A percentile compares a stretch with the other conserved stretches of the same genome.
Conservation (phyloP, 768 basidiomycete species). For the Pholiota conissans region DNA sequence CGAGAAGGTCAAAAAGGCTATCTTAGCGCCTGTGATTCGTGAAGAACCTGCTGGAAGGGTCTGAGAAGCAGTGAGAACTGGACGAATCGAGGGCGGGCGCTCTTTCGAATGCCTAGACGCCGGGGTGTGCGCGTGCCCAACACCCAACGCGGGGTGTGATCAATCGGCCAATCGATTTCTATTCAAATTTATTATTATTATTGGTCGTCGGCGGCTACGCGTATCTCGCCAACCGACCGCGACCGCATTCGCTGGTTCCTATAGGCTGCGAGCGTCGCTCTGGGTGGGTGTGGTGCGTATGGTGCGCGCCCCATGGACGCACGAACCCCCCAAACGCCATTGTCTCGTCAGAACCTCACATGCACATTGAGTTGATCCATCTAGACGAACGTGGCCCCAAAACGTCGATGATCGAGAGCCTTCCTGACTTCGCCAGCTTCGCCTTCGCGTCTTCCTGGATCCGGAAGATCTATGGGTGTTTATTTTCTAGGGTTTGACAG, state of each 20-base stretch:
- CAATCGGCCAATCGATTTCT: background rate
- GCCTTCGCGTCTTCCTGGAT: background rate
- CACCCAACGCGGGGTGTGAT: background rate
- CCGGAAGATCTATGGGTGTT: background rate
- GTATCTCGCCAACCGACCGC: background rate
- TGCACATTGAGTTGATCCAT: too few relatives aligned
- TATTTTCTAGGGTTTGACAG: background rate
- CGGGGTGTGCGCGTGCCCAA: background rate
- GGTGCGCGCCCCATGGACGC: background rate
- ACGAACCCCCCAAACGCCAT: background rate
- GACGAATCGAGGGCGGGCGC: background rate
- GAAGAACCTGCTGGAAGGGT: too few relatives aligned
- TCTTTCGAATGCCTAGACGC: background rate
- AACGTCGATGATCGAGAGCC: too few relatives aligned
- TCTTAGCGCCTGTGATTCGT: background rate
- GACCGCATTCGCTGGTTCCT: background rate
- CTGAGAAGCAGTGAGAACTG: background rate
- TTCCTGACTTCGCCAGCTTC: background rate
- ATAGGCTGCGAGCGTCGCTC: background rate
- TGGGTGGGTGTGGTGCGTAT: too few relatives aligned
- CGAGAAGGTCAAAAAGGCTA: background rate
- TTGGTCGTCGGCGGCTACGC: too few relatives aligned
- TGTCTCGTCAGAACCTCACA: too few relatives aligned
- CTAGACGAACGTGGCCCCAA: background rate
- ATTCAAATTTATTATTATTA: too few relatives aligned